Evolutionary conservation across 2,329 filamentous ascomycete species (phyloP).

Genomic region (Capronia epimyces): DNA sequence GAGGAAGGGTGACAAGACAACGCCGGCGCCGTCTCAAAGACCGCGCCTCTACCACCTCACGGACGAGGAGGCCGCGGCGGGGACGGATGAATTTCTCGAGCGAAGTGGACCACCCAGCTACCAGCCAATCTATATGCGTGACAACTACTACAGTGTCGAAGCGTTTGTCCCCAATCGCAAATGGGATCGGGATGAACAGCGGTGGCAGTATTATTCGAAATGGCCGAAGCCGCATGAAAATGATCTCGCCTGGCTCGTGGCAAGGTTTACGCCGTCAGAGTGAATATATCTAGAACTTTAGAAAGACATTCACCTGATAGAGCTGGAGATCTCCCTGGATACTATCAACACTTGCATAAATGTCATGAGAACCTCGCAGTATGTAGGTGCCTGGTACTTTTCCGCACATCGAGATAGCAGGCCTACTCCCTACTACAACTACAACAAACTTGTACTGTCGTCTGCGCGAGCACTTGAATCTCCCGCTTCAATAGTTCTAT

Average conservation of each 20-base stretch:
- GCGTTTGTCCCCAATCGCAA: conserved; percentile 28
- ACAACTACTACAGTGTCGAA: conserved; percentile 28
- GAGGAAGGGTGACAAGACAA: conserved; percentile 21
- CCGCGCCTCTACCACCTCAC: conserved; percentile 25
- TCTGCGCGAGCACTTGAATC: neutral
- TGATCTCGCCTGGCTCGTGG: conserved; percentile 24
- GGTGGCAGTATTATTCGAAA: conserved; percentile 27
- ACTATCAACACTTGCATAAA: no score
- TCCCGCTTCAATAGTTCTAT: neutral
- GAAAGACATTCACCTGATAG: no score
- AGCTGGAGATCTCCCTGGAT: no score
- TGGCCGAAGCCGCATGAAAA: conserved; percentile 27
- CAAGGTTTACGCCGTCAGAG: conserved; percentile 20
- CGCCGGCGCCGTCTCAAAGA: neutral
- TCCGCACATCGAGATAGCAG: no score
- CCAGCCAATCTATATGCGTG: conserved; percentile 26
- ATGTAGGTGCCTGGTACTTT: no score
- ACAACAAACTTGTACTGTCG: no score
- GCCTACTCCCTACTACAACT: no score
- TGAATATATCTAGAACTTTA: no score
- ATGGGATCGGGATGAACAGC: conserved; percentile 24
- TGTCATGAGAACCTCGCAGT: no score
- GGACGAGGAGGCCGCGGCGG: conserved; percentile 20
- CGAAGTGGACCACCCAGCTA: conserved; percentile 27
- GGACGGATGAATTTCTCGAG: conserved; percentile 25